Conservation (phyloP, 495 filamentous ascomycete genomes). For the Letharia columbiana region DNA sequence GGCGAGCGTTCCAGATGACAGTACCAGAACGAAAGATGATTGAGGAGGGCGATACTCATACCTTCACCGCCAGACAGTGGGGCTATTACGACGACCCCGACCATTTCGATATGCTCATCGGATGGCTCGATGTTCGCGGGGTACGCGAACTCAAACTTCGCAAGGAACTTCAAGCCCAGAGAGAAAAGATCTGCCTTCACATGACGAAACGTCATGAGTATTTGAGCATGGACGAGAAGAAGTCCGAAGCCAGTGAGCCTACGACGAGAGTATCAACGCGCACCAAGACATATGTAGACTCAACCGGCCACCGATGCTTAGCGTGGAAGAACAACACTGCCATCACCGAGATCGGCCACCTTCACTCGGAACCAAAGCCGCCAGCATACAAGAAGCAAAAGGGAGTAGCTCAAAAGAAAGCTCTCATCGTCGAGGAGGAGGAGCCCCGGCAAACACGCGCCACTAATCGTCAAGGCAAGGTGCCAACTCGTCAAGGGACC, state of each 20-base stretch:
- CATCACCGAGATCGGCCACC: conserved; percentile 65
- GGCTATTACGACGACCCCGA: conserved; percentile 79
- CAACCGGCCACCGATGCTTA: conserved; percentile 60
- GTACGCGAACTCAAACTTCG: conserved; percentile 73
- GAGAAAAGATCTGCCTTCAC: conserved; percentile 63
- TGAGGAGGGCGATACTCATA: conserved; percentile 76
- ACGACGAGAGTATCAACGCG: conserved; percentile 66
- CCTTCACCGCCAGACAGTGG: conserved; percentile 75
- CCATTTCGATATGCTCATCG: conserved; percentile 65
- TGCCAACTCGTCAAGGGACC: conserved; percentile 40
- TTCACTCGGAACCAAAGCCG: conserved; percentile 69
- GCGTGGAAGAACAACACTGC: conserved; percentile 76
- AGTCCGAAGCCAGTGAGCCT: conserved; percentile 48
- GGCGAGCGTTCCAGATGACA: conserved; percentile 63
- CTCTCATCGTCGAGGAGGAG: conserved; percentile 34
- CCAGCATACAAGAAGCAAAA: conserved; percentile 43
- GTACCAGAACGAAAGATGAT: conserved; percentile 74
- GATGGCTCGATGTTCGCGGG: conserved; percentile 81
- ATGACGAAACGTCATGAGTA: conserved; percentile 75
- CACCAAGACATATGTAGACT: conserved; percentile 57
- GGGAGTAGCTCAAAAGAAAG: conserved; percentile 34
- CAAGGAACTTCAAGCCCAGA: conserved; percentile 73
- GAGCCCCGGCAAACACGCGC: conserved; percentile 35
- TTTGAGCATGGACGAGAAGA: conserved; percentile 44
- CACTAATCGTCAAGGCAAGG: conserved; percentile 41